Base-by-base conservation (phyloP, 2,329 filamentous ascomycete genomes). In the Colletotrichum sp. region DNA sequence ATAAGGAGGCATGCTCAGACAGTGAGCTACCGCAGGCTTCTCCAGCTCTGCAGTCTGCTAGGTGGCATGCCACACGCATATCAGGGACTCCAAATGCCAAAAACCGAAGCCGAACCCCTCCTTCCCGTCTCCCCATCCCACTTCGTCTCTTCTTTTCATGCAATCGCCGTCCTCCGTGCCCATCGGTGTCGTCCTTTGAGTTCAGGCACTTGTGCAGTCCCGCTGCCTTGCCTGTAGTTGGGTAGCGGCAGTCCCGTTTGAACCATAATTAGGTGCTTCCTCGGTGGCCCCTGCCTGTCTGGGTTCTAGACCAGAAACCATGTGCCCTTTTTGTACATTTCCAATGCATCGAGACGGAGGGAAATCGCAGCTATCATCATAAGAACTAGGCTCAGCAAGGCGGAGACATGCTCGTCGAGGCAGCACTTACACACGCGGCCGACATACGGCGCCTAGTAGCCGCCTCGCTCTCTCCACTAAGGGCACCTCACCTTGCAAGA, bases 121-220 rank as follows among this genome's bases (percentile, higher is more conserved):
- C 65, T 48, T 66, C 24, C 61, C 62, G 18, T 62, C 55, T 34
- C 30, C n/a, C 43, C 26, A 75, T 73, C 69, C 69, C 70, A 69
- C 36, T 73, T 61, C 73, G n/a, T 73, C 73, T 38, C 73, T 73
- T 73, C 63, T 73, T 56, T 64, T 55, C 69, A 73, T 73, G 58
- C 55, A 73, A 59, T 69, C 58, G 64, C 32, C 64, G 30, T 38
- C 73, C 63, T 62, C 70, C 70, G 64, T 75, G 69, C 73, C 18
- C 58, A 16, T 61, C n/a, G 43, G 30, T 61, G 55, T 52, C 16
- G 30, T 58, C 52, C 55, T 75, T 69, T 69, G 48, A 73, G 64
- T 65, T 75, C 69, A 73, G 70, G 63, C 70, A 64, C 73, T 69
- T 58, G 28, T 64, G 28, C 56, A 48, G 58, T 69, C 32, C 56